phyloP scores from a whole-genome alignment of 2,329 filamentous ascomycete species.

The Alternaria atra region DNA sequence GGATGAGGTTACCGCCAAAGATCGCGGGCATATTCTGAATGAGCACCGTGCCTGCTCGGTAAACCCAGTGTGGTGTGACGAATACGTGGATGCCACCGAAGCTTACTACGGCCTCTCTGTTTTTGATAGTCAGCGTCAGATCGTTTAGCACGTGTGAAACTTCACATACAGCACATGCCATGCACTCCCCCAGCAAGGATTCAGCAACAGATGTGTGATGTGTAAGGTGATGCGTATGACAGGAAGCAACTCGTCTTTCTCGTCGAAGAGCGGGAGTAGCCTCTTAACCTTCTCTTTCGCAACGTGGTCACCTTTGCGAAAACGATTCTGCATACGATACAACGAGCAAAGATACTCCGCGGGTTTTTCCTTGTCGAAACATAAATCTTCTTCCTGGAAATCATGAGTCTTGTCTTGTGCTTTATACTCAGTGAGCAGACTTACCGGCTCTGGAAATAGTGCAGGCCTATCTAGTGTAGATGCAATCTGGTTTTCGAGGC shows the following conservation, averaged over 20 bases:
- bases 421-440: neutral
- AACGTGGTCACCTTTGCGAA: constrained; percentile 41
- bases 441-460: constrained; percentile 48
- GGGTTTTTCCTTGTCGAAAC: constrained; percentile 39
- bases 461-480: constrained; percentile 47
- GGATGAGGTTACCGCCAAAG: constrained; percentile 43
- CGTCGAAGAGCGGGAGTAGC: constrained; percentile 39
- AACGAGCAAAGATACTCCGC: constrained; percentile 47
- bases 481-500: constrained; percentile 48
- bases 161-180: constrained; percentile 34
- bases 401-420: constrained; percentile 13
- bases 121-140: constrained; percentile 11
- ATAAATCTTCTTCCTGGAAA: constrained; percentile 36
- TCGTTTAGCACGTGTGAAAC: neutral
- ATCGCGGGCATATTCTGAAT: constrained; percentile 45
- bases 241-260: constrained; percentile 34
- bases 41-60: constrained; percentile 43
- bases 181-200: constrained; percentile 45
- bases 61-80: constrained; percentile 49
- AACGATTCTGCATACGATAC: constrained; percentile 47
- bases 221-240: constrained; percentile 42
- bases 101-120: constrained; percentile 43
- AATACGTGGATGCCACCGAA: constrained; percentile 43
- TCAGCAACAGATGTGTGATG: constrained; percentile 45
- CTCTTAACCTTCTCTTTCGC: constrained; percentile 32